Conservation (phyloP, 257 asterid genomes). For the Mentha longifolia region DNA sequence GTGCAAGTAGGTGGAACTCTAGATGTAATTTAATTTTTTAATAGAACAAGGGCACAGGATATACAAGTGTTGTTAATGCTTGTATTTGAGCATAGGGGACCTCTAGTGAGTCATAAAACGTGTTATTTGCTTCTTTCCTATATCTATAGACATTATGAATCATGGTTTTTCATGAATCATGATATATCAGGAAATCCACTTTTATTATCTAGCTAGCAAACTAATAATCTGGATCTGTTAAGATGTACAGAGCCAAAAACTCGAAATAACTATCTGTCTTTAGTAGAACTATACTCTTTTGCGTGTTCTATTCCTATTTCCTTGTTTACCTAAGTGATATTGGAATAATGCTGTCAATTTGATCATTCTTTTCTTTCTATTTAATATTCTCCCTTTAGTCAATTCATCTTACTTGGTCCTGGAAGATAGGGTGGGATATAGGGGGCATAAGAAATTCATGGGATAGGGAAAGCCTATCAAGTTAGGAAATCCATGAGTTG, state of each 20-base stretch:
- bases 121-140: neutral
- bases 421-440: no score
- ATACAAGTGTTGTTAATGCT: neutral
- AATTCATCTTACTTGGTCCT: no score
- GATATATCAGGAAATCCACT: neutral
- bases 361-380: neutral
- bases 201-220: neutral
- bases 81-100: neutral
- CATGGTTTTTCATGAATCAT: neutral
- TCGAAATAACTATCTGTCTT: neutral
- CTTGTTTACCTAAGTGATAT: neutral
- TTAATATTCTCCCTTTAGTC: no score
- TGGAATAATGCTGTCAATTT: constrained; percentile 9
- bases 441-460: no score
- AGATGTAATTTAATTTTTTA: neutral
- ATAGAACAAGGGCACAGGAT: neutral
- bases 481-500: no score
- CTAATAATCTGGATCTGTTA: neutral
- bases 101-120: neutral
- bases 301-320: neutral
- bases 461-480: no score
- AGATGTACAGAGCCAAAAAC: neutral
- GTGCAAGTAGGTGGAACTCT: neutral
- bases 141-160: neutral
- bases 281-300: neutral